These are phyloP conservation scores for Blastobotrys attinorum DNA, from an alignment of 805 yeast genomes.

Conservation along the genomic window DNA sequence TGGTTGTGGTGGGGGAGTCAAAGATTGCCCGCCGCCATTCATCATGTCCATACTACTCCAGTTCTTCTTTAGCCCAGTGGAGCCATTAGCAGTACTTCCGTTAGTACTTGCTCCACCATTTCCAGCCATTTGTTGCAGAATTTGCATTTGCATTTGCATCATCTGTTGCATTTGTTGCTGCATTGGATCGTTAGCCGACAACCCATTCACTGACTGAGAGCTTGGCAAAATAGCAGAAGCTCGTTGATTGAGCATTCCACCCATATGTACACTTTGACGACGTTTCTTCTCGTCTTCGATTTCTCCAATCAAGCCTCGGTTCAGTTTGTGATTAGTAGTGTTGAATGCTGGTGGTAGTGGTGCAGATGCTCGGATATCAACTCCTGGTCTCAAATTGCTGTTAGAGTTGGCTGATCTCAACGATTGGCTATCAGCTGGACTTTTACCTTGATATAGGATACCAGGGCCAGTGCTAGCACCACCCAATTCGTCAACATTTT, in stretches of 20 bases:
- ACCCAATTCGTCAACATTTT: background rate
- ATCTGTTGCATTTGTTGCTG: conserved; percentile 28
- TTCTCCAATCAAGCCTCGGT: conserved; percentile 34
- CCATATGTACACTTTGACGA: conserved; percentile 20
- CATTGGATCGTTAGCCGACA: conserved; percentile 6
- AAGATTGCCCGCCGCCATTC: too few species aligned
- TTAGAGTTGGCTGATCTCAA: conserved; percentile 12
- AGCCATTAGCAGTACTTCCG: too few species aligned
- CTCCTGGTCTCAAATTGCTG: background rate
- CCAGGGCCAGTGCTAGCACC: conserved; percentile 1
- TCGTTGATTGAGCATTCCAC: background rate
- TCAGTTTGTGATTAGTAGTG: conserved; percentile 10
- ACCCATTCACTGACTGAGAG: background rate
- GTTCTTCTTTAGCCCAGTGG: too few species aligned
- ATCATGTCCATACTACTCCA: too few species aligned
- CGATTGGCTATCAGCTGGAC: conserved; percentile 8
- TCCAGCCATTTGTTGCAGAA: conserved; percentile 19
- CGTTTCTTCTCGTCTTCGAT: conserved; percentile 31
- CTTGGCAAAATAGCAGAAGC: background rate
- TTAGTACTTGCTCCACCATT: too few species aligned
- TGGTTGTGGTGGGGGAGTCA: too few species aligned
- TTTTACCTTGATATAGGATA: conserved; percentile 3
- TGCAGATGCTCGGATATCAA: conserved; percentile 5
- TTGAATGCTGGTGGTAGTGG: conserved; percentile 22
- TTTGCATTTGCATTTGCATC: conserved; percentile 27